Percentiles rank a stretch among this genome's conserved stretches.
Evolutionary conservation across 2,329 filamentous ascomycete genomes (phyloP).

Genomic region (Xylariaceae sp.): DNA sequence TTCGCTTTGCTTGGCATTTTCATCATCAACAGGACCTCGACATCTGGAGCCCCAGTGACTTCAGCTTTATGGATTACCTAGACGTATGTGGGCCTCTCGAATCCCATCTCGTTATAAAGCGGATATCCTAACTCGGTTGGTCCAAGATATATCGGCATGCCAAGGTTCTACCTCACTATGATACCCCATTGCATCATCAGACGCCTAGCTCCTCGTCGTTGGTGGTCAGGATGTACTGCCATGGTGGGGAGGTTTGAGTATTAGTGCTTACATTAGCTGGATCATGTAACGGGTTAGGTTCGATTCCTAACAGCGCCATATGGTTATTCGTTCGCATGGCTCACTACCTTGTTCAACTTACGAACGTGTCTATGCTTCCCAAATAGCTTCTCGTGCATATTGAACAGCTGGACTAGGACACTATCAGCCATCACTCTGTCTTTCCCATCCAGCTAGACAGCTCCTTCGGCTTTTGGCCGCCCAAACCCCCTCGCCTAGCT

Average conservation of each 20-base stretch:
- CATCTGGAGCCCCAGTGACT: conserved; percentile 29
- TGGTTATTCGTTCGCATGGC: too few relatives aligned
- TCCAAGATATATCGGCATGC: conserved; percentile 36
- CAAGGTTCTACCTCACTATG: conserved; percentile 32
- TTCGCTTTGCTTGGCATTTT: conserved; percentile 36
- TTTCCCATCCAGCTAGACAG: conserved; percentile 34
- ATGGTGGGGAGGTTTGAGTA: conserved; percentile 35
- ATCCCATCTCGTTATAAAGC: conserved; percentile 32
- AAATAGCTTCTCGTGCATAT: conserved; percentile 37
- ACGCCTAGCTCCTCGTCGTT: conserved; percentile 32
- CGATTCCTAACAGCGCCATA: too few relatives aligned
- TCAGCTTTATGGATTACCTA: conserved; percentile 34
- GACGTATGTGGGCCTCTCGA: conserved; percentile 31
- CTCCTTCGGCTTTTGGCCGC: conserved; percentile 33
- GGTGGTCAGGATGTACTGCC: conserved; percentile 36
- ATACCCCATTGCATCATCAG: conserved; percentile 37
- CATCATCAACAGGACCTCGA: conserved; percentile 35
- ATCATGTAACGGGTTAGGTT: not conserved
- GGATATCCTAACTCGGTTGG: conserved; percentile 26
- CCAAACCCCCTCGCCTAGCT: conserved; percentile 27
- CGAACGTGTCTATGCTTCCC: conserved; percentile 35
- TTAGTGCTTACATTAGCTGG: too few relatives aligned
- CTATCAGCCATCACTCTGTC: conserved; percentile 30
- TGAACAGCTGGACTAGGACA: conserved; percentile 32
- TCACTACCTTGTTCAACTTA: conserved; percentile 25